Conservation (phyloP, 257 asterid species). For the Solanum bulbocastanum region DNA sequence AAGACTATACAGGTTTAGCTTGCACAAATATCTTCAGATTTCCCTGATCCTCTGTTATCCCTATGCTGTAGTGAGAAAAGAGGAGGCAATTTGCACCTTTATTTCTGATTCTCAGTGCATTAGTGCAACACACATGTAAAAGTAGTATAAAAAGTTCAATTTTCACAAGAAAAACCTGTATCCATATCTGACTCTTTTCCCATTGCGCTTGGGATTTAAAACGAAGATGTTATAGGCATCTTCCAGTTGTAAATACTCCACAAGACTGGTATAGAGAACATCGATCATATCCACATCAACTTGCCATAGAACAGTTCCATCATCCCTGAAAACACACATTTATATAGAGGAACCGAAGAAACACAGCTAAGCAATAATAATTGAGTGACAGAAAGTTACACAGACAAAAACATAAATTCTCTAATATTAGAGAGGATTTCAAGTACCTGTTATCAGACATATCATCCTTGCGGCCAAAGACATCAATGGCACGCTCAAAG, state of each 20-base stretch:
- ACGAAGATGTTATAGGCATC: slow-evolving; percentile 83
- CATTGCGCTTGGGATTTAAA: slow-evolving; percentile 74
- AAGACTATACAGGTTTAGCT: neutral
- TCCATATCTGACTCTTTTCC: slow-evolving; percentile 70
- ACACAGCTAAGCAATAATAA: neutral
- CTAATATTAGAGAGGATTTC: slow-evolving; percentile 3
- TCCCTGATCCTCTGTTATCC: neutral
- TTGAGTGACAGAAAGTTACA: neutral
- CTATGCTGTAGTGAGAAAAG: neutral
- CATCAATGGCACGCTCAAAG: slow-evolving; percentile 79
- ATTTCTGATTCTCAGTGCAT: neutral
- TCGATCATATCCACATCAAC: slow-evolving; percentile 93
- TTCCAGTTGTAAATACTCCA: slow-evolving; percentile 81
- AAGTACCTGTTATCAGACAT: slow-evolving; percentile 44
- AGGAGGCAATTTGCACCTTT: neutral
- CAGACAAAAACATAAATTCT: neutral
- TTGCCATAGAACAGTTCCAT: slow-evolving; percentile 68
- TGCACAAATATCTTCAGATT: neutral
- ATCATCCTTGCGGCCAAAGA: slow-evolving; percentile 80
- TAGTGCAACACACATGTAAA: neutral
- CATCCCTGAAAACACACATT: slow-evolving; percentile 36
- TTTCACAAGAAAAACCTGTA: slow-evolving; percentile 50
- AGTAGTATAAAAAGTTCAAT: neutral
- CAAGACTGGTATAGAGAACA: slow-evolving; percentile 68
- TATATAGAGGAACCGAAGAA: slow-evolving; percentile 3